A percentile compares a stretch with the other conserved stretches of the same genome.
Evolutionary conservation across 129 eudicot species (phyloP).

Genomic region (Centaurea solstitialis): DNA sequence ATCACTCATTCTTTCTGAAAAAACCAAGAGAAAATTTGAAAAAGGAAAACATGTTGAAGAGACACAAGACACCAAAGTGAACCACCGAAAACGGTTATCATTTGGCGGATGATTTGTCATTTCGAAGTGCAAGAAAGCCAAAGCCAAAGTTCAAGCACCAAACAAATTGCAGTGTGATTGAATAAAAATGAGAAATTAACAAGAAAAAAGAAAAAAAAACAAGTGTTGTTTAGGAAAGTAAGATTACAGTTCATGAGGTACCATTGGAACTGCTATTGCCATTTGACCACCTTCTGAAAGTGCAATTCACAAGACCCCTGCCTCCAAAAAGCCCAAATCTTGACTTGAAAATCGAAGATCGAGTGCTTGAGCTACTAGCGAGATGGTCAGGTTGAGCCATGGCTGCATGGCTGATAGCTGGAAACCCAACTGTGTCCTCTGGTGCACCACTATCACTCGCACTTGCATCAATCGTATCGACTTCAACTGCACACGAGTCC

Average conservation of each 20-base stretch:
- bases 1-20: not conserved
- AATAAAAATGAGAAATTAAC: constrained; percentile 21
- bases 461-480: constrained; percentile 56
- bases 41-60: not conserved
- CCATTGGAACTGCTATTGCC: constrained; percentile 47
- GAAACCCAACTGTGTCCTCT: constrained; percentile 56
- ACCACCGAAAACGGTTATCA: not conserved
- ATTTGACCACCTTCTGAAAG: constrained; percentile 67
- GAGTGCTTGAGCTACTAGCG: constrained; percentile 41
- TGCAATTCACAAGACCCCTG: constrained; percentile 58
- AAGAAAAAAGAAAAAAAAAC: not conserved
- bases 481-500: constrained; percentile 69
- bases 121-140: constrained; percentile 1
- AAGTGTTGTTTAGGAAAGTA: constrained; percentile 17
- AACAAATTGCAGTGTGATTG: not conserved
- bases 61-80: not conserved
- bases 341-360: constrained; percentile 44
- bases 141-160: constrained; percentile 17
- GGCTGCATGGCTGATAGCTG: constrained; percentile 29
- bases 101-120: not conserved
- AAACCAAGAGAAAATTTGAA: not conserved
- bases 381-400: constrained; percentile 38
- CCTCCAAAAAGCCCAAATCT: constrained; percentile 68
- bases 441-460: constrained; percentile 61
- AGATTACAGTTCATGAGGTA: constrained; percentile 13